phyloP scores from a whole-genome alignment of 441 rosid genomes.

The Pelargonium australe region DNA sequence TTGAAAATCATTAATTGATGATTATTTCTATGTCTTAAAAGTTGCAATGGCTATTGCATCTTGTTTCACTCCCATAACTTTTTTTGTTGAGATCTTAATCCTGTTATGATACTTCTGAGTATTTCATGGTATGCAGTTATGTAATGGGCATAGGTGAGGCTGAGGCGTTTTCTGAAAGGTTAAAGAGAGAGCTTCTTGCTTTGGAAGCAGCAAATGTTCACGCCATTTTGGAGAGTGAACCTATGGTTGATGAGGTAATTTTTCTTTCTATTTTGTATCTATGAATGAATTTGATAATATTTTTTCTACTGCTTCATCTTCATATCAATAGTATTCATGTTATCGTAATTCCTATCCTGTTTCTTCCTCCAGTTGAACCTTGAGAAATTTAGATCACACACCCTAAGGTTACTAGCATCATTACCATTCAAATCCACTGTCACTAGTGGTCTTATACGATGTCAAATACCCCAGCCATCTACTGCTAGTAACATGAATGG shows the following conservation, averaged over 20 bases:
- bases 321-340: too few relatives aligned
- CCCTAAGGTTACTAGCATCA: background rate
- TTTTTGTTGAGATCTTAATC: slow-evolving; percentile 6
- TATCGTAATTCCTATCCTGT: background rate
- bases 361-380: background rate
- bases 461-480: background rate
- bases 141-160: slow-evolving; percentile 99
- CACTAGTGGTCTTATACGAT: background rate
- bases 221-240: slow-evolving; percentile 97
- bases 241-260: slow-evolving; percentile 77
- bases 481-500: background rate
- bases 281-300: too few relatives aligned
- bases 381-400: background rate
- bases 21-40: slow-evolving; percentile 1
- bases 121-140: slow-evolving; percentile 53
- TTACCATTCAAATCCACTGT: background rate
- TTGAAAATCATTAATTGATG: slow-evolving; percentile 7
- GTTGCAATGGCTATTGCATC: slow-evolving; percentile 1
- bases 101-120: slow-evolving; percentile 17
- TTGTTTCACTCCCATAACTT: background rate
- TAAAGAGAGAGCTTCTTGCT: slow-evolving; percentile 96
- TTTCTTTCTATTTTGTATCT: slow-evolving; percentile 13
- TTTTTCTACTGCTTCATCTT: too few relatives aligned
- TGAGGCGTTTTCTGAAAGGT: slow-evolving; percentile 96
- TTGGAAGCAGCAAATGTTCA: slow-evolving; percentile 99